Percentiles rank a stretch among this genome's conserved stretches.
These are phyloP conservation scores for Neurospora discreta DNA, from an alignment of 495 filamentous ascomycete species.

Conservation along the genomic window DNA sequence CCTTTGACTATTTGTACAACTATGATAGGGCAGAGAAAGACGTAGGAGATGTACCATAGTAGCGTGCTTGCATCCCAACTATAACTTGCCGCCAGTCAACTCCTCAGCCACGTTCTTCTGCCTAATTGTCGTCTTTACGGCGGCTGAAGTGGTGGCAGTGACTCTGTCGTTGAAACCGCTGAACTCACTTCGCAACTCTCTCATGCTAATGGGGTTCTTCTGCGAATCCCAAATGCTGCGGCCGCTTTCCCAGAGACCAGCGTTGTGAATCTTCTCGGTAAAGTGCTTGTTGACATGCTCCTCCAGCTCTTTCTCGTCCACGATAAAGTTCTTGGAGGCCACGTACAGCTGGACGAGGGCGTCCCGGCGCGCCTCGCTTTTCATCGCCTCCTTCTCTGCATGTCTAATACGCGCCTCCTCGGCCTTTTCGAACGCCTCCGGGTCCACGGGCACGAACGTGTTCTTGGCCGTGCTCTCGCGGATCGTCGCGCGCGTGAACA, in stretches of 20 bases:
- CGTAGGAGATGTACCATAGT: background rate
- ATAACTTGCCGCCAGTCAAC: conserved; percentile 39
- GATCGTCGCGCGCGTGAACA: conserved; percentile 30
- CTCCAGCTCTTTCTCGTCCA: conserved; percentile 32
- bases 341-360: conserved; percentile 37
- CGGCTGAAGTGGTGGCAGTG: conserved; percentile 8
- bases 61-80: conserved; percentile 1
- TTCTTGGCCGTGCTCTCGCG: conserved; percentile 15
- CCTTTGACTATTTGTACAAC: background rate
- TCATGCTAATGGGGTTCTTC: conserved; percentile 20
- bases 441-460: conserved; percentile 22
- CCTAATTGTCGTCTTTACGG: conserved; percentile 18
- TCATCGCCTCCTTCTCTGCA: conserved; percentile 3
- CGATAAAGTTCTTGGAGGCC: conserved; percentile 34
- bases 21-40: background rate
- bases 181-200: conserved; percentile 16
- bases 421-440: conserved; percentile 23
- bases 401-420: conserved; percentile 15
- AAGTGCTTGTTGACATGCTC: conserved; percentile 26
- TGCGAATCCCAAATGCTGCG: conserved; percentile 32
- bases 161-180: conserved; percentile 9
- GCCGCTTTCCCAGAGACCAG: conserved; percentile 3
- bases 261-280: conserved; percentile 2
- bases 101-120: conserved; percentile 37
- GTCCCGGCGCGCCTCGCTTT: conserved; percentile 31